A percentile compares a stretch with the other conserved stretches of the same genome.
phyloP scores from a whole-genome alignment of 352 stramenopile species.

The Globisporangium abappressorium region DNA sequence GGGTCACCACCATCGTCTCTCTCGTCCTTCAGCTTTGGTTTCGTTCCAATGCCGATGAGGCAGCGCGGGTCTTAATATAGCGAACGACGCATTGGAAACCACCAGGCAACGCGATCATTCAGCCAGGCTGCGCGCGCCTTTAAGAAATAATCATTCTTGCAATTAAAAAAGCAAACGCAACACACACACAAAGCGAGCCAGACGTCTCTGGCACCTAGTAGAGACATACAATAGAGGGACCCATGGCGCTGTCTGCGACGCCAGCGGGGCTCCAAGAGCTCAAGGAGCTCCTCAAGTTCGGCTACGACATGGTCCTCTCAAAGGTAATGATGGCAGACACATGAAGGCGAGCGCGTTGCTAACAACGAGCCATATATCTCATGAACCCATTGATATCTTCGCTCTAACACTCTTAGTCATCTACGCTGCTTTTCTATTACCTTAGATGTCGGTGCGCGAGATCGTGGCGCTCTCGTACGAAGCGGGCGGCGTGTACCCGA shows the following conservation, averaged over 20 bases:
- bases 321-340: slow-evolving; percentile 6
- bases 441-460: slow-evolving; percentile 39
- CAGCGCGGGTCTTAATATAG: background rate
- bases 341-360: background rate
- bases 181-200: background rate
- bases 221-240: background rate
- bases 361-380: background rate
- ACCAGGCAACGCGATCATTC: background rate
- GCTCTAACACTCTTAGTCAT: background rate
- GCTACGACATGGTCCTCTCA: slow-evolving; percentile 14
- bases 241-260: slow-evolving; percentile 9
- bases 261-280: slow-evolving; percentile 9
- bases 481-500: slow-evolving; percentile 55
- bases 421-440: background rate
- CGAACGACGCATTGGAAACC: background rate
- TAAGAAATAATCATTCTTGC: background rate
- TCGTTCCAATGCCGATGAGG: background rate
- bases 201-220: background rate
- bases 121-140: background rate
- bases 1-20: background rate
- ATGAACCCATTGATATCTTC: background rate
- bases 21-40: background rate
- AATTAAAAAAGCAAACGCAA: background rate
- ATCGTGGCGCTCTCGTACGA: slow-evolving; percentile 50
- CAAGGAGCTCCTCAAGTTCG: slow-evolving; percentile 11